Evolutionary conservation across 768 basidiomycete genomes (phyloP).

Genomic region (Cystobasidium tubakii): DNA sequence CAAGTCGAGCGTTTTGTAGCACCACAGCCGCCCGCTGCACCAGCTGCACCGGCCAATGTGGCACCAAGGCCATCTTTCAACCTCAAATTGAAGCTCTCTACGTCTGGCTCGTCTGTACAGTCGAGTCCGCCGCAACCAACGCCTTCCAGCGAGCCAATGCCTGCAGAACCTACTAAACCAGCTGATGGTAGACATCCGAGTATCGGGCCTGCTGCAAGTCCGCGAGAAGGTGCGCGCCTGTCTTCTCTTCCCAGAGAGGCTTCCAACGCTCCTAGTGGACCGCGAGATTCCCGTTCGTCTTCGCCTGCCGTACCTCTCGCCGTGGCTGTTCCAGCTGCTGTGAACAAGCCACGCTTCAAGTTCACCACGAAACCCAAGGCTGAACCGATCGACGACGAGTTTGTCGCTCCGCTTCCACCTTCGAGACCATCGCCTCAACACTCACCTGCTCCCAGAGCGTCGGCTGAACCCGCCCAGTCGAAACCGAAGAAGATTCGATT

Average conservation of each 20-base stretch:
- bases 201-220: conserved; percentile 6
- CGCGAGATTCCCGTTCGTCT: conserved; percentile 17
- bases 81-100: conserved; percentile 46
- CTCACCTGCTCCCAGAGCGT: conserved; percentile 50
- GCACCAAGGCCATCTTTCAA: conserved; percentile 38
- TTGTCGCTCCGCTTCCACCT: conserved; percentile 37
- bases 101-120: conserved; percentile 38
- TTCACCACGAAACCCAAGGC: conserved; percentile 50
- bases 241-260: not conserved
- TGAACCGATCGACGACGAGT: conserved; percentile 30
- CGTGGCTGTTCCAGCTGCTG: conserved; percentile 14
- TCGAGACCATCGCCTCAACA: conserved; percentile 49
- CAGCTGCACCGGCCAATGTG: conserved; percentile 8
- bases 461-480: conserved; percentile 48
- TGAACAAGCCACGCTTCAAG: conserved; percentile 54
- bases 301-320: conserved; percentile 20
- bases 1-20: not conserved
- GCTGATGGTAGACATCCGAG: not conserved
- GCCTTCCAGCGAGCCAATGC: not conserved
- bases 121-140: conserved; percentile 42
- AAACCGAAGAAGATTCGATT: conserved; percentile 41
- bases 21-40: conserved; percentile 37
- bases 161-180: conserved; percentile 14
- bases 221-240: not conserved
- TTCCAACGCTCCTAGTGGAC: not conserved